Evolutionary conservation across 495 filamentous ascomycete species (phyloP), one percentile per base, ranked within the genome.

Genomic region (Apodospora peruviana): DNA sequence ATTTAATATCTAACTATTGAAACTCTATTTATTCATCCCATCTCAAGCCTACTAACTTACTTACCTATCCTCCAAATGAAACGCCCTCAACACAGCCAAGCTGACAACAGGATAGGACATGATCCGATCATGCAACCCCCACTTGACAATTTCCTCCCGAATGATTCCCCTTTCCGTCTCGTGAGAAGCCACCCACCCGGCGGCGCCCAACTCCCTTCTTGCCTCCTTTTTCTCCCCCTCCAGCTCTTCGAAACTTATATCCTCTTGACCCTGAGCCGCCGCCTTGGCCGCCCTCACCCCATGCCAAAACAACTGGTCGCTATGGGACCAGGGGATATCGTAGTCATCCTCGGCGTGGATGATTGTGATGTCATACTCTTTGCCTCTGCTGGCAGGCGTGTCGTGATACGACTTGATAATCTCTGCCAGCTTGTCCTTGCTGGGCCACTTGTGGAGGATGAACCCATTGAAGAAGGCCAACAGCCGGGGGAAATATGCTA

Each of bases 301-400:
- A 11, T 76, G 62, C 29, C 68, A 66, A 45, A 78, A 76, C 17
- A 86, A 61, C 55, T 42, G 58, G 52, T 86, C 78, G 63, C 64
- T 80, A 63, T 75, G 74, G 41, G 50, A 65, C 70, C 78, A 88
- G 0, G 86, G 82, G 51, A 93, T 90, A 24, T 90, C 85, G 19
- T 66, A 70, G 62, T 93, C 88, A 54, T 91, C 79, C 38, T 75
- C 73, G 12, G 87, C 80, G 56, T 91, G 87, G 5, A 91, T 74
- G 10, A 93, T 68, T 10, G 74, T 76, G 3, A 93, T 65, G 40
- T 83, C 74, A 12, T 88, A 54, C 10, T 68, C 76, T 3, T 12
- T 43, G 0, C 16, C 45, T 2, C 40, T 20, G 2, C 35, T 27
- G 7, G 38, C 2, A 36, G 41, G 48, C 71, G 73, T n/a, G 67